phyloP scores from a whole-genome alignment of 1,139 yeast species.

The Yamadazyma sp. region DNA sequence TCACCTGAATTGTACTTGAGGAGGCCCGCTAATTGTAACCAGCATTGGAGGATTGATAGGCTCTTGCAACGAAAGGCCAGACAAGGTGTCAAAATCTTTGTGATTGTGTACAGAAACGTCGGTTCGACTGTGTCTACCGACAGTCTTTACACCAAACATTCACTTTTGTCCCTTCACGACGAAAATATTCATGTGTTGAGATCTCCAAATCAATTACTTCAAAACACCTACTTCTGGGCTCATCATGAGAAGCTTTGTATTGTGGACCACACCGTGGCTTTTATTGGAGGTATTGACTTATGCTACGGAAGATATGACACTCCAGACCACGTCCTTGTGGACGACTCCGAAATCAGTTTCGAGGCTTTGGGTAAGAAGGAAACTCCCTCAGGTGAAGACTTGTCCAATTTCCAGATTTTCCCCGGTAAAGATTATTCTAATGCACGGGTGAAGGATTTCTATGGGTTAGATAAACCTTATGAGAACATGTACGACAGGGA shows the following conservation, averaged over 20 bases:
- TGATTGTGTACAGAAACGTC: constrained; percentile 92
- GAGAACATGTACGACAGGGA: constrained; percentile 90
- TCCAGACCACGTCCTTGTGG: constrained; percentile 88
- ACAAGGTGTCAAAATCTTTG: constrained; percentile 91
- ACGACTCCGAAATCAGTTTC: constrained; percentile 58
- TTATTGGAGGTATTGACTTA: constrained; percentile 92
- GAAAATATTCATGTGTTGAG: constrained; percentile 87
- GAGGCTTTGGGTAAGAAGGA: constrained; percentile 26
- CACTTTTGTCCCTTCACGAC: constrained; percentile 75
- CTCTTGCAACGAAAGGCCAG: constrained; percentile 86
- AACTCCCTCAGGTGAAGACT: constrained; percentile 31
- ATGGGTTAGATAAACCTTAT: constrained; percentile 77
- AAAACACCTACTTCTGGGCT: constrained; percentile 96
- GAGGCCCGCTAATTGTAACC: constrained; percentile 94
- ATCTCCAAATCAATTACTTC: constrained; percentile 93
- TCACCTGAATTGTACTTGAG: constrained; percentile 91
- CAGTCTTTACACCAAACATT: constrained; percentile 91
- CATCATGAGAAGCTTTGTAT: constrained; percentile 94
- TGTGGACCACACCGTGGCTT: constrained; percentile 85
- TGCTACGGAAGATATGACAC: constrained; percentile 97
- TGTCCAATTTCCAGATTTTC: constrained; percentile 64
- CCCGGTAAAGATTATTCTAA: constrained; percentile 98
- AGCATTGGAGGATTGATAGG: constrained; percentile 90
- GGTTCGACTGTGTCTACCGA: constrained; percentile 93
- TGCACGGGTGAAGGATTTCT: constrained; percentile 89